phyloP scores from a whole-genome alignment of 1,284 basidiomycete genomes.

The Bjerkandera adusta region DNA sequence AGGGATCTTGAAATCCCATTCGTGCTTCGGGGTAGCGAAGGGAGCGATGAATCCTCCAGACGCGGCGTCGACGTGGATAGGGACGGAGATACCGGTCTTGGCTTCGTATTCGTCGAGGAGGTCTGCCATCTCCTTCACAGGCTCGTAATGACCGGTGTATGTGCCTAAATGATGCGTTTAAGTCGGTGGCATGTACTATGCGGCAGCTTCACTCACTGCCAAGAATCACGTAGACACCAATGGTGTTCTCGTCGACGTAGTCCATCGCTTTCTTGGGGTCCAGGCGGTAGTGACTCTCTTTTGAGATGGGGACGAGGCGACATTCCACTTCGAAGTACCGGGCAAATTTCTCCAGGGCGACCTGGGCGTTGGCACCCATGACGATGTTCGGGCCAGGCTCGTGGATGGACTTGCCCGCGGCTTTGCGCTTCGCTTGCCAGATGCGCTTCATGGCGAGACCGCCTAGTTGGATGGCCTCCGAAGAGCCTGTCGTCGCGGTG shows the following conservation, averaged over 20 bases:
- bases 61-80: constrained; percentile 85
- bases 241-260: constrained; percentile 90
- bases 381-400: constrained; percentile 65
- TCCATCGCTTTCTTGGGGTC: constrained; percentile 86
- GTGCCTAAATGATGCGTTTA: constrained; percentile 48
- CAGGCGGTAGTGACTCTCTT: constrained; percentile 78
- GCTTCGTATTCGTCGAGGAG: constrained; percentile 85
- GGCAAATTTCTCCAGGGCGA: constrained; percentile 80
- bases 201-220: constrained; percentile 47
- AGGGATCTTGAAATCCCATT: constrained; percentile 87
- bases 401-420: constrained; percentile 81
- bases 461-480: constrained; percentile 91
- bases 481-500: constrained; percentile 93
- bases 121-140: constrained; percentile 84
- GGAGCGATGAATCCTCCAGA: constrained; percentile 87
- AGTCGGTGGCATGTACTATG: too few relatives aligned
- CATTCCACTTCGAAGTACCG: constrained; percentile 90
- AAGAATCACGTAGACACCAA: constrained; percentile 79
- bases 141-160: constrained; percentile 93
- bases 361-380: constrained; percentile 40
- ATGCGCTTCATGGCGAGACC: constrained; percentile 93
- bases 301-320: constrained; percentile 75
- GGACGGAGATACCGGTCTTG: constrained; percentile 77
- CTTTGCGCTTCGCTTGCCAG: constrained; percentile 90
- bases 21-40: constrained; percentile 73